Evolutionary conservation across 768 basidiomycete genomes (phyloP), one percentile per base, ranked within the genome.

Genomic region (Rubroboletus satanas): DNA sequence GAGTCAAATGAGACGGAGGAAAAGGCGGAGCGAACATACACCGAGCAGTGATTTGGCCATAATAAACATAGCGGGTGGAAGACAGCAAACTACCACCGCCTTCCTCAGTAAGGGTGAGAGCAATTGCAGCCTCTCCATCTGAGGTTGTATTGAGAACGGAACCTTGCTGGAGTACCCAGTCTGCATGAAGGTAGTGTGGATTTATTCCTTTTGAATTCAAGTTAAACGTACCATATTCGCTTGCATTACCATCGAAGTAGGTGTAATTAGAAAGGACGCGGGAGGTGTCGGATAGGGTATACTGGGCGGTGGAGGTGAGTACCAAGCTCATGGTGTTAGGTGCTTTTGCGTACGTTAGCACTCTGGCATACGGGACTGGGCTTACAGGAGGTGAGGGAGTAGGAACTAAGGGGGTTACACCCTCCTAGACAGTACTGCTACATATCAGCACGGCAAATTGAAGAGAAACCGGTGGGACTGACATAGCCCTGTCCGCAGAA

Each of bases 11-110:
- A 23, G 39, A 39, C 5, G 14, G n/a, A 31, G 8, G 5, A 29
- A 26, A 15, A 6, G 15, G 11, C 1, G 5, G 17, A 8, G 18
- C 18, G 43, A 7, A 56, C 74, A 31, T 62, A 89, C 87, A 56
- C 51, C 73, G 78, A 38, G 87, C 76, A 35, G 85, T 88, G 62
- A 93, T 79, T 12, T 74, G 83, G 35, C 91, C 92, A 61, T 93
- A 93, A 68, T 91, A 85, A 3, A 93, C 71, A 65, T 91, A 93
- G 39, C 84, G 81, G 2, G 91, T 93, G 23, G 87, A 87, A 5
- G 87, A 88, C 45, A 94, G 61, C 41, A 87, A 80, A 6, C 86
- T 93, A 18, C 93, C 92, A 32, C 87, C 86, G 56, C 88, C 87
- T 5, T 71, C 68, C 65, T 92, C 66, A 0, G 87, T 87, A 41